Evolutionary conservation across 1,139 yeast genomes (phyloP).

Genomic region (Lodderomyces jiufengensis): DNA sequence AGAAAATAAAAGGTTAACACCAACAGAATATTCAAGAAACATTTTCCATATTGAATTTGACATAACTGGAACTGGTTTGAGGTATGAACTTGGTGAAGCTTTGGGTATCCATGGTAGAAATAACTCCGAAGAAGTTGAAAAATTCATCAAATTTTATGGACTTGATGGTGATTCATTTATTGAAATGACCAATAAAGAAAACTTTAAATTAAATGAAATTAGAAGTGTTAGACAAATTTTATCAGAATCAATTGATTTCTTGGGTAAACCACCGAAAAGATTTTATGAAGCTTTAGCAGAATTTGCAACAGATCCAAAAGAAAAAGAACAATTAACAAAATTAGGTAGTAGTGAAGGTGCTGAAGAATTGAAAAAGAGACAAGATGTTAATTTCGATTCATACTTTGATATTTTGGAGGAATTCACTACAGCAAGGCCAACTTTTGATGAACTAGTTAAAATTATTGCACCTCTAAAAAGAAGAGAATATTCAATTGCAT

Average conservation of each 20-base stretch:
- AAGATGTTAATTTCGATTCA: slow-evolving; percentile 78
- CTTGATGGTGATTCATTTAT: slow-evolving; percentile 66
- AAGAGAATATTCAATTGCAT: slow-evolving; percentile 98
- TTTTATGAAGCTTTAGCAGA: slow-evolving; percentile 81
- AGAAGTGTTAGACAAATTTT: slow-evolving; percentile 82
- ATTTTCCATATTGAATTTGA: slow-evolving; percentile 97
- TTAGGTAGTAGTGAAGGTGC: slow-evolving; percentile 82
- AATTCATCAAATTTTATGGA: slow-evolving; percentile 69
- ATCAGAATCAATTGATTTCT: slow-evolving; percentile 75
- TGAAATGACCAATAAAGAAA: slow-evolving; percentile 69
- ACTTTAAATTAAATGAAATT: slow-evolving; percentile 54
- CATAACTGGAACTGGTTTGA: slow-evolving; percentile 83
- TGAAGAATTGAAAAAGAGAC: slow-evolving; percentile 76
- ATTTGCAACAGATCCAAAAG: slow-evolving; percentile 67
- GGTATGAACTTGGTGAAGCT: slow-evolving; percentile 94
- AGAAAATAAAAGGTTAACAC: slow-evolving; percentile 92
- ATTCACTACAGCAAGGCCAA: slow-evolving; percentile 80
- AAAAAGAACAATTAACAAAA: slow-evolving; percentile 57
- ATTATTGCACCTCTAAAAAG: slow-evolving; percentile 86
- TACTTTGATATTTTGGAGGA: slow-evolving; percentile 80
- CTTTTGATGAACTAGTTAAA: slow-evolving; percentile 65
- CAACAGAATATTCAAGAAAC: slow-evolving; percentile 83
- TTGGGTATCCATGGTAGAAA: slow-evolving; percentile 94
- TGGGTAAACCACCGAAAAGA: slow-evolving; percentile 95
- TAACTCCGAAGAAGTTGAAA: slow-evolving; percentile 57